phyloP scores from a whole-genome alignment of 495 filamentous ascomycete genomes.

The Corynascus novoguineensis region DNA sequence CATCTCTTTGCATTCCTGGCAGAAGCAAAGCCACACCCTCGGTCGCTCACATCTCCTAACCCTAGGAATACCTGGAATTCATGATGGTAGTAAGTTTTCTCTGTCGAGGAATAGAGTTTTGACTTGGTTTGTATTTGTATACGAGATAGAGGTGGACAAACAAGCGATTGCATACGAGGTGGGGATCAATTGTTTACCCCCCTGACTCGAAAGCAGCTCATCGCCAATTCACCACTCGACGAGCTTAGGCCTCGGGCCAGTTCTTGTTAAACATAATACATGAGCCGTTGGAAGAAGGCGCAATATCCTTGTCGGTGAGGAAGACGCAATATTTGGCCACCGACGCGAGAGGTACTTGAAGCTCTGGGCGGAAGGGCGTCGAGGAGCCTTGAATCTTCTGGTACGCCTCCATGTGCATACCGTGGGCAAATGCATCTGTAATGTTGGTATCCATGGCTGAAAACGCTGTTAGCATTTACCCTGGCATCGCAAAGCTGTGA shows the following conservation, averaged over 20 bases:
- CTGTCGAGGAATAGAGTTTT: no score
- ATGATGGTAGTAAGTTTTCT: no score
- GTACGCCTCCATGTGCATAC: constrained; percentile 43
- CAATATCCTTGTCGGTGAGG: constrained; percentile 35
- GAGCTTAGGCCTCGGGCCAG: constrained; percentile 32
- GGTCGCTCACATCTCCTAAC: no score
- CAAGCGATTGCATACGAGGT: no score
- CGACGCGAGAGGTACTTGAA: constrained; percentile 22
- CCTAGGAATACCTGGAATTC: not conserved
- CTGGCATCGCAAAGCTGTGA: not conserved
- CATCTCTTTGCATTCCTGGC: not conserved
- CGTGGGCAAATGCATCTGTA: constrained; percentile 40
- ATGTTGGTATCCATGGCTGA: constrained; percentile 52
- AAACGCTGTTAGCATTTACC: not conserved
- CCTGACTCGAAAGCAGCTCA: not conserved
- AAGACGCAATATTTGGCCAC: constrained; percentile 42
- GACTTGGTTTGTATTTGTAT: no score
- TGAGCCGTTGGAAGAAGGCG: constrained; percentile 33
- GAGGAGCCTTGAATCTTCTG: constrained; percentile 25
- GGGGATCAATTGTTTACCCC: not conserved
- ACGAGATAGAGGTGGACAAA: no score
- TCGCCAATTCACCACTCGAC: not conserved
- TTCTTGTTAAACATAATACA: constrained; percentile 37
- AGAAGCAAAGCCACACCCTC: not conserved
- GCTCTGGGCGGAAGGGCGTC: constrained; percentile 19